Conservation (phyloP, 305 asterid genomes). For the Lippia alba region DNA sequence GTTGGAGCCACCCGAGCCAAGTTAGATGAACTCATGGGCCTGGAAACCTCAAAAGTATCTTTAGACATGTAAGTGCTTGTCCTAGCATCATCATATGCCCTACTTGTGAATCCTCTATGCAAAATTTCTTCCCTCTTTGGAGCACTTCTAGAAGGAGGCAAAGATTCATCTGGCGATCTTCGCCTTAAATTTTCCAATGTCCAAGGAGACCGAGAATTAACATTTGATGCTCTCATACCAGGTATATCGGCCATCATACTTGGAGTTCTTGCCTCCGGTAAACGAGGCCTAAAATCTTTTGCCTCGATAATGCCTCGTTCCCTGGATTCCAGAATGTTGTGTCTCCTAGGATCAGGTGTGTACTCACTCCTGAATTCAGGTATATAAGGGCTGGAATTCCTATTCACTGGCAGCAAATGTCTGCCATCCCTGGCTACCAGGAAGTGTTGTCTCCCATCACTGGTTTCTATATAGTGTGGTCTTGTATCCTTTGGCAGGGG, state of each 20-base stretch:
- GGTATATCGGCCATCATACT: conserved; percentile 36
- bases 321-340: conserved; percentile 38
- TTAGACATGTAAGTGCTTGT: conserved; percentile 51
- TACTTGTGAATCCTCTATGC: conserved; percentile 51
- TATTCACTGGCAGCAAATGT: conserved; percentile 33
- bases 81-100: conserved; percentile 62
- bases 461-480: conserved; percentile 41
- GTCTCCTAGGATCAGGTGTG: conserved; percentile 48
- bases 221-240: conserved; percentile 46
- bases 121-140: conserved; percentile 64
- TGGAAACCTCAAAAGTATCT: conserved; percentile 58
- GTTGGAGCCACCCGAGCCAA: conserved; percentile 55
- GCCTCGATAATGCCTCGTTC: conserved; percentile 44
- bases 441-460: conserved; percentile 38
- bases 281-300: conserved; percentile 49
- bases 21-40: conserved; percentile 55
- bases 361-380: conserved; percentile 40
- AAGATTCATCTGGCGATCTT: conserved; percentile 70
- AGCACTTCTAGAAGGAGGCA: conserved; percentile 59
- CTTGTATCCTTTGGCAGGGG: conserved; percentile 48
- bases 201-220: conserved; percentile 74
- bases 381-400: conserved; percentile 42
- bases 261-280: conserved; percentile 50
- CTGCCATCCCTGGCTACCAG: conserved; percentile 49
- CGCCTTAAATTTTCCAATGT: conserved; percentile 72